Evolutionary conservation across 2,329 filamentous ascomycete species (phyloP), one percentile per base, ranked within the genome.

Genomic region (Aspergillus luchuensis): DNA sequence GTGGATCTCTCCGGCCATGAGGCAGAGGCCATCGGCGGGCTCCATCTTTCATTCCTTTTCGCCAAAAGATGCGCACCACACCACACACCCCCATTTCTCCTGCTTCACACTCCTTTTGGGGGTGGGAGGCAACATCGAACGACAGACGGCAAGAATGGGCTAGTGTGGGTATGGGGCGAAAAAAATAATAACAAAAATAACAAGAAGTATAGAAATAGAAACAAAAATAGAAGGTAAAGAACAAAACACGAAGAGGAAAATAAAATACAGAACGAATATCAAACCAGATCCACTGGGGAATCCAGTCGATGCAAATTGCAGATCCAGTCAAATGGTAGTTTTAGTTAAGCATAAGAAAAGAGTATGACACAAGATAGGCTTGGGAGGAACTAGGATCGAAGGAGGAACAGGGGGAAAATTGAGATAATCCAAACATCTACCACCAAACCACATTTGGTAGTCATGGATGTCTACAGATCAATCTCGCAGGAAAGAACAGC

Each of bases 1-100:
- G 64, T 66, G 66, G 64, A 67, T 64, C 66, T 58, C 56, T 58
- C 53, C 53, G 53, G 58, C 60, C 57, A 61, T 61, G 64, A 65
- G 56, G 41, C 41, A 45, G 33, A 36, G 41, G 58, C 63, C 60
- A 59, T 63, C 60, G 39, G 62, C 60, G 65, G 61, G 64, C 61
- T 57, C 60, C 57, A 63, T 60, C 33, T 45, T 33, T 36, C 30
- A 38, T 39, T 41, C 51, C 50, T 41, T 33, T 23, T 30, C 7
- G 30, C 36, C 19, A n/a, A 33, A 36, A 36, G 33, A 36, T 36
- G 10, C 33, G 33, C 33, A 36, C 33, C 33, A 36, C 33, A 36
- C 33, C 33, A 36, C 33, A 36, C 33, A 2, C 33, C 6, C 33
- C 11, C 33, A 36, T 43, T 25, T 17, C 38, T 17, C 38, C 23